A percentile compares a stretch with the other conserved stretches of the same genome.
Evolutionary conservation across 192 early-diverging fungal genomes (phyloP).

Genomic region (Mortierella antarctica): DNA sequence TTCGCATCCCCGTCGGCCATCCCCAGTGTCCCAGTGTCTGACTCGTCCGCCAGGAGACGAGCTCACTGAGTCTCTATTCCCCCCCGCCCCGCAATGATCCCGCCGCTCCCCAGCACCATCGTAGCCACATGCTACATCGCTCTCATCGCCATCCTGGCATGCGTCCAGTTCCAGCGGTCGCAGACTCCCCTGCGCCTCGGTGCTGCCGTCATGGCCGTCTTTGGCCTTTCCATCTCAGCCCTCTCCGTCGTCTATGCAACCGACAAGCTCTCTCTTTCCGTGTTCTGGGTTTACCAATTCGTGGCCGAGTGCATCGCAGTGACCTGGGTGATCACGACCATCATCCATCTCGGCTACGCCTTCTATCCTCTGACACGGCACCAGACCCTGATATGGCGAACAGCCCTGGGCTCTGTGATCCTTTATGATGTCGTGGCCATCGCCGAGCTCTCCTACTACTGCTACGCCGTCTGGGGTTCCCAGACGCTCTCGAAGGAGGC

Average conservation of each 20-base stretch:
- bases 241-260: conserved; percentile 35
- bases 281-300: conserved; percentile 45
- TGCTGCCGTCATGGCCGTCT: conserved; percentile 38
- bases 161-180: conserved; percentile 44
- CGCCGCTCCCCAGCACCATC: conserved; percentile 18
- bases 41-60: no score
- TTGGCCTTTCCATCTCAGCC: conserved; percentile 42
- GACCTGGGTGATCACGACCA: conserved; percentile 47
- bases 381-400: conserved; percentile 48
- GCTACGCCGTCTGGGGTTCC: conserved; percentile 33
- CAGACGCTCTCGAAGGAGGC: not conserved
- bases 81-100: conserved; percentile 4
- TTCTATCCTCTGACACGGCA: conserved; percentile 51
- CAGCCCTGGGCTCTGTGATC: conserved; percentile 39
- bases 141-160: conserved; percentile 26
- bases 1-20: not conserved
- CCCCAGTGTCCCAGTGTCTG: not conserved
- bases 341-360: conserved; percentile 51
- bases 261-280: conserved; percentile 14
- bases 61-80: no score
- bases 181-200: conserved; percentile 39
- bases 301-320: conserved; percentile 36
- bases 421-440: conserved; percentile 44
- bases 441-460: conserved; percentile 42
- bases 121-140: conserved; percentile 26